Base-by-base conservation (phyloP, 108 stramenopile species). In the Stephanodiscus triporus region DNA sequence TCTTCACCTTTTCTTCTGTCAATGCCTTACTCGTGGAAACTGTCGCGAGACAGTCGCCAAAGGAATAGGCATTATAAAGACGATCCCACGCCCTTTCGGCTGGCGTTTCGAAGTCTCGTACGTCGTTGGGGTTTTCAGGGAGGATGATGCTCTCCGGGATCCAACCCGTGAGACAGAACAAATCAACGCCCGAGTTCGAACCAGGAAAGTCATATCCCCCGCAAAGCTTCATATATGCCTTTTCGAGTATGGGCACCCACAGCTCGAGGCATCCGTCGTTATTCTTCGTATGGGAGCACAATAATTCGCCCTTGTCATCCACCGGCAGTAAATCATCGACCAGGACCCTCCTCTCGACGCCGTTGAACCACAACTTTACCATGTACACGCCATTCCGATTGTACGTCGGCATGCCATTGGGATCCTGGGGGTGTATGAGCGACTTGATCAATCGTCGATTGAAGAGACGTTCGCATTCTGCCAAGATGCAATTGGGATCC, bases 191-290 rank as follows among this genome's bases (percentile, higher is more conserved):
- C 38, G 84, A 86, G 70, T 95, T 97, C 54, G 90, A 91, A 17
- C 97, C 97, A 6, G 96, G 95, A 79, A 98, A 98, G 57, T 92
- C 86, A 72, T 97, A 98, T 19, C 97, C 97, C 4, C 91, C 92
- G 70, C 83, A 88, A 4, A 98, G 76, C 64, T 98, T 98, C 84
- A 97, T 86, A 75, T 91, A 97, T 4, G 97, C 97, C 80, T 98
- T 98, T 91, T 98, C 97, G 11, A 98, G 76, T 61, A 98, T 86
- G 27, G 89, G 70, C 9, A 96, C 95, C 94, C 95, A 98, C 5
- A 97, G 72, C 83, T 98, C 97, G 24, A 91, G 75, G 38, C 68
- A 66, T 34, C 62, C 50, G 11, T 68, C 63, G 49, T 45, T 57
- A 4, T 68, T 54, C 10, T 17, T 37, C 0, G 88, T 89, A 49